Conservation (phyloP, 2,329 filamentous ascomycete species). For the Fusarium circinatum region DNA sequence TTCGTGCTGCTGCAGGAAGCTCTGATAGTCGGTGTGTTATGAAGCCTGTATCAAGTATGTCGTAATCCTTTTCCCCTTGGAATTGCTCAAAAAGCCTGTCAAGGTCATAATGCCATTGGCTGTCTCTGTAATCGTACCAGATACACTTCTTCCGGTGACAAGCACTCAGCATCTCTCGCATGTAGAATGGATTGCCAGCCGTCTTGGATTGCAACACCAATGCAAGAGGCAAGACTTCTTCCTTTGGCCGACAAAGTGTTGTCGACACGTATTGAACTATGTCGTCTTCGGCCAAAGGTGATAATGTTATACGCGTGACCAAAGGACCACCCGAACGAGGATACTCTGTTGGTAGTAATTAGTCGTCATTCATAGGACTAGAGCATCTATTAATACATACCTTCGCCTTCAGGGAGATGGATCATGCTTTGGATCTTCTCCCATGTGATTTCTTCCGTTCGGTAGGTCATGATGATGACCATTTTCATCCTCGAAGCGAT, state of each 20-base stretch:
- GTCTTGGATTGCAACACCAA: constrained; percentile 91
- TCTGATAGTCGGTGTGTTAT: constrained; percentile 82
- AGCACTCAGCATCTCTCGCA: constrained; percentile 88
- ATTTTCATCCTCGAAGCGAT: constrained; percentile 82
- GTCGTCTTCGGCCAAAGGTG: constrained; percentile 80
- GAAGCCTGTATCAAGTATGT: constrained; percentile 84
- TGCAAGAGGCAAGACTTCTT: constrained; percentile 80
- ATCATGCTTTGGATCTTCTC: constrained; percentile 66
- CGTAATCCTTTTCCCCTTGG: constrained; percentile 79
- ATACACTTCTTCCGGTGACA: constrained; percentile 89
- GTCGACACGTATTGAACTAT: constrained; percentile 84
- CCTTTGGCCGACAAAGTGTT: constrained; percentile 78
- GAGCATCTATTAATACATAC: constrained; percentile 43
- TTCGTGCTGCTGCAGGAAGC: constrained; percentile 76
- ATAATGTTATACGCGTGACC: constrained; percentile 76
- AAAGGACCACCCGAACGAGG: constrained; percentile 61
- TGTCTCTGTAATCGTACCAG: constrained; percentile 88
- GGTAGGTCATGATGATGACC: constrained; percentile 81
- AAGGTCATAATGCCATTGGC: constrained; percentile 84
- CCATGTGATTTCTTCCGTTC: constrained; percentile 70
- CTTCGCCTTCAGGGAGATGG: constrained; percentile 64
- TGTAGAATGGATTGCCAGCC: constrained; percentile 88
- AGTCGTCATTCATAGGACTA: constrained; percentile 17
- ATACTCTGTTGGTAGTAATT: constrained; percentile 50
- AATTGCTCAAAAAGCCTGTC: constrained; percentile 90